Evolutionary conservation across 495 filamentous ascomycete genomes (phyloP), one percentile per base, ranked within the genome.

Genomic region (Trichoderma reesei): DNA sequence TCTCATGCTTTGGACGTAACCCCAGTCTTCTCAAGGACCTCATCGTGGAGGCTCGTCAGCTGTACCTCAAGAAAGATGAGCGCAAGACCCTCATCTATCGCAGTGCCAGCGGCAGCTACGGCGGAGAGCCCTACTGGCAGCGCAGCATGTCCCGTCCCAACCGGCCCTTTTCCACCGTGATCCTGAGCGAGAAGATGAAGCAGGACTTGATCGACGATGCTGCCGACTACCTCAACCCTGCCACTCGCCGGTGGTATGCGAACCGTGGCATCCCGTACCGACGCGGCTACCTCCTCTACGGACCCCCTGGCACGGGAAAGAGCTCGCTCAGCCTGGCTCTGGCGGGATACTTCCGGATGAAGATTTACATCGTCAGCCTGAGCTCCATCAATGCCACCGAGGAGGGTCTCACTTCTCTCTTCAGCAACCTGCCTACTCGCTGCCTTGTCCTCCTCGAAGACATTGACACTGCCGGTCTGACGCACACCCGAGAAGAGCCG

Each of bases 101-200:
- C 20, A 56, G 51, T 14, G 31, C 51, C 31, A 86, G 82, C 5
- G 72, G 75, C 0, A 77, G 73, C 64, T 63, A 72, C 11, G 67
- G 70, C 41, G 65, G 63, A 20, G 65, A 70, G 61, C 70, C 73
- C 0, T 68, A 66, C 16, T 85, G 83, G 82, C 80, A 80, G 67
- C 73, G 80, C n/a, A 82, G 76, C 68, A 77, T 82, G 76, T 73
- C 80, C 3, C 74, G 90, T 48, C 81, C 87, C 0, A 86, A 86
- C 6, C 80, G 92, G 14, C 89, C 92, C 5, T 85, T 97, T 71
- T 87, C 88, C 0, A 96, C 92, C 1, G 93, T 97, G 8, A 89
- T 96, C 39, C 77, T 98, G 8, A 89, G 93, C 67, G 81, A 86
- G 59, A 73, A 81, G 51, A 85, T 89, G 67, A 98, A 97, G 76